Evolutionary conservation across 768 basidiomycete genomes (phyloP).

Genomic region (Hysterangium stoloniferum): DNA sequence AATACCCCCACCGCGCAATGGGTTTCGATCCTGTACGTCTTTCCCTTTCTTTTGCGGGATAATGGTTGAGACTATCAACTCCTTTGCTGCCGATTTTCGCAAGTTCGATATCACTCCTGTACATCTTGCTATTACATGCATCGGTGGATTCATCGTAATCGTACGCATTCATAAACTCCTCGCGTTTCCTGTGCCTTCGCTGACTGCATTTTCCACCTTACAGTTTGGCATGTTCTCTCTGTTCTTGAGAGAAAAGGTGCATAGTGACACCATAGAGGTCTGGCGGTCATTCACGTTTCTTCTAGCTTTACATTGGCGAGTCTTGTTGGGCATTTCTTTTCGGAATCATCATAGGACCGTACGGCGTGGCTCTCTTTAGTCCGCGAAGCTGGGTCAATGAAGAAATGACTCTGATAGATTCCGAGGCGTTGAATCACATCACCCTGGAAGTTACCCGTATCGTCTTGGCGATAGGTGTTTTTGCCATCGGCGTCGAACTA

Average conservation of each 20-base stretch:
- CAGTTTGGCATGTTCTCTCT: constrained; percentile 95
- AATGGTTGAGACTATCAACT: constrained; percentile 2
- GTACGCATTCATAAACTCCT: constrained; percentile 30
- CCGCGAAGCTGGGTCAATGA: constrained; percentile 64
- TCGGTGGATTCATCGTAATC: constrained; percentile 77
- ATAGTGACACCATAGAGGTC: constrained; percentile 11
- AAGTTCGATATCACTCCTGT: constrained; percentile 57
- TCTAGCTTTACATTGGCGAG: constrained; percentile 86
- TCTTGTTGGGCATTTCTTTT: constrained; percentile 93
- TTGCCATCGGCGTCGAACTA: constrained; percentile 95
- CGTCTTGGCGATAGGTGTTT: constrained; percentile 93
- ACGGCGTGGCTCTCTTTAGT: constrained; percentile 73
- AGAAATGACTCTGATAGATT: constrained; percentile 22
- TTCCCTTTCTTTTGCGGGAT: constrained; percentile 4
- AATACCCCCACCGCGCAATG: constrained; percentile 23
- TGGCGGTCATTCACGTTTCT: not conserved
- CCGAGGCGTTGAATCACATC: constrained; percentile 55
- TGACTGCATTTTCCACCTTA: not conserved
- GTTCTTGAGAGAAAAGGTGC: constrained; percentile 78
- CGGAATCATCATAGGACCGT: constrained; percentile 87
- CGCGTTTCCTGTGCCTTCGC: constrained; percentile 1
- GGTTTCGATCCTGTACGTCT: constrained; percentile 41
- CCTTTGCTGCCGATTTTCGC: not conserved
- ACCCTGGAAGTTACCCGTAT: constrained; percentile 87
- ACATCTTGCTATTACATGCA: constrained; percentile 71